Evolutionary conservation across 805 yeast species (phyloP).

Genomic region (Metschnikowia borealis): DNA sequence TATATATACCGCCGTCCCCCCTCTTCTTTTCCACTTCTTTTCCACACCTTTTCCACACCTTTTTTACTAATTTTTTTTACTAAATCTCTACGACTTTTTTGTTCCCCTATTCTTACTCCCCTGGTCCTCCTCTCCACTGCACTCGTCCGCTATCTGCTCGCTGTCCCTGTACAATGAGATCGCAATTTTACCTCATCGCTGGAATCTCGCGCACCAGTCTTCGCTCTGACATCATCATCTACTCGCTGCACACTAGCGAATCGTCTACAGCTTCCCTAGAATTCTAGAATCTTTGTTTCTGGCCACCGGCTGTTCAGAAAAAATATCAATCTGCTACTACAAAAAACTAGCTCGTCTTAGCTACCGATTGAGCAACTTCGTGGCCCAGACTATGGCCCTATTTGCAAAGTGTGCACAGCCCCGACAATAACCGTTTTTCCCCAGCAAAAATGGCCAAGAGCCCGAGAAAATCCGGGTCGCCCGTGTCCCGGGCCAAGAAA

Average conservation of each 20-base stretch:
- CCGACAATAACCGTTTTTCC: background rate
- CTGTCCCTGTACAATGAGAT: slow-evolving; percentile 6
- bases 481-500: slow-evolving; percentile 4
- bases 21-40: too few relatives aligned
- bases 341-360: too few relatives aligned
- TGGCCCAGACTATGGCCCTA: too few relatives aligned
- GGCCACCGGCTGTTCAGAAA: too few relatives aligned
- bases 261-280: background rate
- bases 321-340: too few relatives aligned
- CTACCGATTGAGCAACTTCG: too few relatives aligned
- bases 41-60: too few relatives aligned
- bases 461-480: slow-evolving; percentile 23
- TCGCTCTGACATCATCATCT: background rate
- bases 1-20: too few relatives aligned
- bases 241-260: background rate
- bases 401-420: background rate
- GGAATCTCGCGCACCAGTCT: background rate
- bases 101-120: too few relatives aligned
- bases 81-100: too few relatives aligned
- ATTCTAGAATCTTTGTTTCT: too few relatives aligned
- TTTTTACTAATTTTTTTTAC: too few relatives aligned
- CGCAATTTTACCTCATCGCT: slow-evolving; percentile 14
- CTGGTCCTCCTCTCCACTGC: background rate
- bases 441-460: slow-evolving; percentile 27
- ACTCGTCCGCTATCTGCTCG: background rate